A percentile compares a stretch with the other conserved stretches of the same genome.
Evolutionary conservation across 768 basidiomycete genomes (phyloP).

Genomic region (Astraeus odoratus): DNA sequence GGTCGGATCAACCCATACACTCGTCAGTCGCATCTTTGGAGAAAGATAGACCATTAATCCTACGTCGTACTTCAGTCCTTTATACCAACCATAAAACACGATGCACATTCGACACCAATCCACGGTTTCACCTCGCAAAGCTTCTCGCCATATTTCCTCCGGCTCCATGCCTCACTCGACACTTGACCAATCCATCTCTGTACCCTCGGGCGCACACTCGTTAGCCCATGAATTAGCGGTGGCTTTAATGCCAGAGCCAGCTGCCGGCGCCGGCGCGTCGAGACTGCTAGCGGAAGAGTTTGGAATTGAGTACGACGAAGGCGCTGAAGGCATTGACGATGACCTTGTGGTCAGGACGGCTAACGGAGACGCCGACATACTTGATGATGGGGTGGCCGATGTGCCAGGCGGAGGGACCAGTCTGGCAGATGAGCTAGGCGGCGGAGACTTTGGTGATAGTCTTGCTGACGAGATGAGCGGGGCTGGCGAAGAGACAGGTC

Average conservation of each 20-base stretch:
- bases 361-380: slow-evolving; percentile 19
- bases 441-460: neutral
- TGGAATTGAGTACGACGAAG: slow-evolving; percentile 85
- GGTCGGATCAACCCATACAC: too few species aligned
- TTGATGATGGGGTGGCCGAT: slow-evolving; percentile 18
- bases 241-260: slow-evolving; percentile 84
- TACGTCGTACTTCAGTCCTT: too few species aligned
- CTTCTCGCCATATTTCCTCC: slow-evolving; percentile 24
- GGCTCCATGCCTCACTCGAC: slow-evolving; percentile 25
- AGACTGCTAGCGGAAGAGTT: slow-evolving; percentile 82
- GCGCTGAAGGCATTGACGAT: slow-evolving; percentile 74
- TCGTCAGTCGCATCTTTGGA: too few species aligned
- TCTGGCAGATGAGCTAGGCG: slow-evolving; percentile 39
- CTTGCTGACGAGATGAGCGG: slow-evolving; percentile 30
- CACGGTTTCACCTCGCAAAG: slow-evolving; percentile 19
- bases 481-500: slow-evolving; percentile 15
- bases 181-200: slow-evolving; percentile 24
- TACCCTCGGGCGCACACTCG: slow-evolving; percentile 42
- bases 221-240: slow-evolving; percentile 84
- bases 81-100: neutral
- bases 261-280: slow-evolving; percentile 45
- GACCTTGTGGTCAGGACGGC: slow-evolving; percentile 24
- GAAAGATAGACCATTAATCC: too few species aligned
- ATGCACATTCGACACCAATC: slow-evolving; percentile 25
- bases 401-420: slow-evolving; percentile 26